Evolutionary conservation across 1,139 yeast genomes (phyloP), one percentile per base, ranked within the genome.

Genomic region (Geotrichum restrictum): DNA sequence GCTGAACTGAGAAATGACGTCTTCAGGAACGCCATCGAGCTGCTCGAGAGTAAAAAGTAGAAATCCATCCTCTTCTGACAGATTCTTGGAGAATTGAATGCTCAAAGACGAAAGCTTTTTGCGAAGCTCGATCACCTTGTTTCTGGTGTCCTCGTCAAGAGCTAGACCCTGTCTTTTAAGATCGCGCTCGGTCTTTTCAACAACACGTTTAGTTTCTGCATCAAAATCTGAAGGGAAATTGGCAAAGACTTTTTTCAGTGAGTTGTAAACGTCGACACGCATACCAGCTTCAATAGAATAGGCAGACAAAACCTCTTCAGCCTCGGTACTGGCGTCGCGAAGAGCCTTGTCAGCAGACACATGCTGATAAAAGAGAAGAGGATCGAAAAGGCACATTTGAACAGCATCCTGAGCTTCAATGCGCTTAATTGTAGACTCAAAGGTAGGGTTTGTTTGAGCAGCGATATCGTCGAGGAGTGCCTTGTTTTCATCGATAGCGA

Each of bases 1-100:
- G 53, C 79, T 83, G 62, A 82, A 85, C 62, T 78, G 85, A 22
- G 74, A 75, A 57, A 84, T 60, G 1, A 80, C 79, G 56, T 80
- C 80, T 42, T 76, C 75, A 3, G 95, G 91, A 40, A 88, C 84
- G 37, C 96, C 96, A 5, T 74, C 80, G 44, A 88, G 74, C 64
- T 88, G 85, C 54, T 83, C 83, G 52, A 68, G 67, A 33, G 88
- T 75, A 65, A 85, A 85, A 31, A 75, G 60, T 29, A 84, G 61
- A 60, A 63, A 79, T 13, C 81, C 89, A 22, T 77, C 77, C 62
- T 86, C 89, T 65, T 85, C 94, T 56, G 86, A 88, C 57, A 82
- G 69, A 62, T 84, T 84, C 61, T 81, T 82, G 41, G 80, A 69
- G 65, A 80, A 88, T 60, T 79, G 74, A 44, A 83, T 73, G 8